Base-by-base conservation (phyloP, 495 filamentous ascomycete genomes). In the Aspergillus ellipticus region DNA sequence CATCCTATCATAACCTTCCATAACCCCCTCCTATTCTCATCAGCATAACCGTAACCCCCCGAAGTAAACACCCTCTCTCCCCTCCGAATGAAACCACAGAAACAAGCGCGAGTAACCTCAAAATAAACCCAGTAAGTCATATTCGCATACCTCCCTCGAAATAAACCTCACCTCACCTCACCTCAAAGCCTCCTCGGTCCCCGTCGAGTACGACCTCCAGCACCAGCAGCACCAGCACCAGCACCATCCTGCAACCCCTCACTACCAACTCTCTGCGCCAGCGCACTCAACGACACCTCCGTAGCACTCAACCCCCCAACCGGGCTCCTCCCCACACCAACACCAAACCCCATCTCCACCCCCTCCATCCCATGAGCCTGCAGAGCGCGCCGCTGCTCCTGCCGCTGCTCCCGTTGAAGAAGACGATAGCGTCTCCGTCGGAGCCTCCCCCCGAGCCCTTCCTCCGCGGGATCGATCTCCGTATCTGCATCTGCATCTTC, bases 241-340 rank as follows among this genome's bases (percentile, higher is more conserved):
- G 20, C 20, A 47, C 20, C 19, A 22, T 8, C 48, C 48, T 35
- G 21, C 21, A 15, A 1, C 19, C 22, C 42, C 20, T 24, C 47
- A 16, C 26, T 15, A 24, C 16, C 4, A 5, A 10, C 33, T 9
- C 33, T 37, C 33, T 13, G 4, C 33, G 13, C 13, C 33, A 37
- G 11, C 4, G 33, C 35, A 24, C 24, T 46, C 10, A 56, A 39
- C 16, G 54, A 56, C 1, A 51, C 20, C 24, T 56, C 54, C 15
- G 54, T 51, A 9, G 47, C 54, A 29, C 45, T 45, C 28, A 55
- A 42, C 13, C 19, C 42, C 21, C 42, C 43, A n/a, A n/a, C n/a
- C n/a, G n/a, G n/a, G n/a, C n/a, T n/a, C n/a, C n/a, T n/a, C 2
- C 35, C 3, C 11, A 26, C 22, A n/a, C 9, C 19, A 4, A 13